phyloP scores from a whole-genome alignment of 495 filamentous ascomycete species.

The Podospora conica region DNA sequence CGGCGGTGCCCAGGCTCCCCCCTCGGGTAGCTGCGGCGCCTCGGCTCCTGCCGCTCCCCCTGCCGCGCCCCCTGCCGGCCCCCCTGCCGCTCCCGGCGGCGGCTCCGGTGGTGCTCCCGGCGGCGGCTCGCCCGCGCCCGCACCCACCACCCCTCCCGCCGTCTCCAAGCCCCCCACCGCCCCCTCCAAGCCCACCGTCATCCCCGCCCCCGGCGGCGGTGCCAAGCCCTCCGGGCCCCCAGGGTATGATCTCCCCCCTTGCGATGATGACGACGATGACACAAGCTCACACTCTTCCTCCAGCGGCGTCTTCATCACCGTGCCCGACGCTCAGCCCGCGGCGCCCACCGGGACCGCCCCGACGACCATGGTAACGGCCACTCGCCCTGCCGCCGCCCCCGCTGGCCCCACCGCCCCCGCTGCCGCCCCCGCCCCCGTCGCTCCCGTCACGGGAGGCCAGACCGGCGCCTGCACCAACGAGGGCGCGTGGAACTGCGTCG shows the following conservation, averaged over 20 bases:
- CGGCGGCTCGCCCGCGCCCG: constrained; percentile 1
- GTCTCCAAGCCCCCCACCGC: neutral
- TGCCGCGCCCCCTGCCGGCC: constrained; percentile 7
- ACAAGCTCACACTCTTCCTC: constrained; percentile 1
- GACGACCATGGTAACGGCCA: neutral
- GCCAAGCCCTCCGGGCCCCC: constrained; percentile 1
- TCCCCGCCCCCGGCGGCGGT: constrained; percentile 3
- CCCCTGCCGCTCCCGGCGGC: constrained; percentile 9
- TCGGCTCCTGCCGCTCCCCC: constrained; percentile 15
- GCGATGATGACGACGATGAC: neutral
- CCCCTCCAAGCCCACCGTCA: neutral
- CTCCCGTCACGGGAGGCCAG: constrained; percentile 15
- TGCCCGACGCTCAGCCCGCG: constrained; percentile 13
- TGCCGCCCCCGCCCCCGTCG: constrained; percentile 18
- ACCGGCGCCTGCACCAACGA: constrained; percentile 45
- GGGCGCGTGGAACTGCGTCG: constrained; percentile 60
- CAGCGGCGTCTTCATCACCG: constrained; percentile 28
- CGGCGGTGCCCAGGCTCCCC: constrained; percentile 22
- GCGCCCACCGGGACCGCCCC: constrained; percentile 15
- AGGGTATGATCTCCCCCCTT: constrained; percentile 13
- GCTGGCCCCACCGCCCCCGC: neutral
- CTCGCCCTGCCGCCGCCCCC: constrained; percentile 12
- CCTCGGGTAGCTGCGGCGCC: constrained; percentile 20
- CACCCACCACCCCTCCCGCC: constrained; percentile 3
- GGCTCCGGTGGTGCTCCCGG: constrained; percentile 1